phyloP scores from a whole-genome alignment of 768 basidiomycete genomes.

The Boletus tomentosulus region DNA sequence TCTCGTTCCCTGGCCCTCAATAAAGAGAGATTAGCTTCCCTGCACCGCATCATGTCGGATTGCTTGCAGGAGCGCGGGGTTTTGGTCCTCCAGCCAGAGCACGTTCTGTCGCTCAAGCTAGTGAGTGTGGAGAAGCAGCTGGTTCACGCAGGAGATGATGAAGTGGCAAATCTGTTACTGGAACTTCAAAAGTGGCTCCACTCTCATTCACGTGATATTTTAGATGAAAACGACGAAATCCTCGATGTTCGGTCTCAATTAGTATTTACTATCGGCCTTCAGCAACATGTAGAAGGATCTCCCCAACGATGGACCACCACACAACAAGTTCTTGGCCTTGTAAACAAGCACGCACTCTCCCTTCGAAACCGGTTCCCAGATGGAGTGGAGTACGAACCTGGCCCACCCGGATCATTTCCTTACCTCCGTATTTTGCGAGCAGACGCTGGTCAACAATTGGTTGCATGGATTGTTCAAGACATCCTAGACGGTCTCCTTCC shows the following conservation, averaged over 20 bases:
- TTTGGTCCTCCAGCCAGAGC: slow-evolving; percentile 46
- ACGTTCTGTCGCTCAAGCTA: slow-evolving; percentile 46
- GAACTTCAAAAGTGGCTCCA: slow-evolving; percentile 18
- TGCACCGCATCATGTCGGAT: slow-evolving; percentile 30
- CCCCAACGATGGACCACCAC: slow-evolving; percentile 41
- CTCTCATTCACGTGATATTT: slow-evolving; percentile 13
- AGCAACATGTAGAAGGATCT: slow-evolving; percentile 34
- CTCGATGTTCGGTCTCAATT: slow-evolving; percentile 43
- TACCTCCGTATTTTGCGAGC: slow-evolving; percentile 11
- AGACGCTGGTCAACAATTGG: slow-evolving; percentile 2
- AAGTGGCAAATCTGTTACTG: slow-evolving; percentile 19
- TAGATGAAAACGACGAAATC: slow-evolving; percentile 22
- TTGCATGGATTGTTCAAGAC: slow-evolving; percentile 7
- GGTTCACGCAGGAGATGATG: slow-evolving; percentile 8
- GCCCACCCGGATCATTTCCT: slow-evolving; percentile 7
- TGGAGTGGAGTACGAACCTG: slow-evolving; percentile 11
- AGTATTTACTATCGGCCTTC: slow-evolving; percentile 42
- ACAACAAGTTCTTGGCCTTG: slow-evolving; percentile 29
- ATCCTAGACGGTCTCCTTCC: slow-evolving; percentile 7
- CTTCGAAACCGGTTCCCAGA: not conserved
- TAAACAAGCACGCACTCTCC: slow-evolving; percentile 8
- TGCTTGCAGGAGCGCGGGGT: slow-evolving; percentile 38
- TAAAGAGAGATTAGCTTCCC: slow-evolving; percentile 8
- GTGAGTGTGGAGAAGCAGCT: slow-evolving; percentile 36
- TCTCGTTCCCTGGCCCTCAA: slow-evolving; percentile 15